These are phyloP conservation scores for Elsinoe perseae DNA, from an alignment of 2,329 filamentous ascomycete species.

Conservation along the genomic window DNA sequence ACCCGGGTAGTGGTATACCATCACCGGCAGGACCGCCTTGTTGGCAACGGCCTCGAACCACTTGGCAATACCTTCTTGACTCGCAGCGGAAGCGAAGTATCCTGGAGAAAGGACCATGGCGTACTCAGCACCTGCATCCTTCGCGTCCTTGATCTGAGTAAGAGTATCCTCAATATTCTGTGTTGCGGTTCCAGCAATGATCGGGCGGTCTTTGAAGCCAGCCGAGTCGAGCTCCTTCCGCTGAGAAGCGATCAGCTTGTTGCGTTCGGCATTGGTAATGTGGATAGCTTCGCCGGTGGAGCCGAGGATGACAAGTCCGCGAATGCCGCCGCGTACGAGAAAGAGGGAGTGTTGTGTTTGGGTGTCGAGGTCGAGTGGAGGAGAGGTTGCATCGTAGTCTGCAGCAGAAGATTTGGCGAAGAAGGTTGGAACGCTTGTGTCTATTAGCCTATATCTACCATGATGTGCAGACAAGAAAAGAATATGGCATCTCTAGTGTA, in stretches of 20 bases:
- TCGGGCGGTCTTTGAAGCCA: slow-evolving; percentile 51
- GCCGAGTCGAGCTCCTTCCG: slow-evolving; percentile 48
- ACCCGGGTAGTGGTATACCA: slow-evolving; percentile 60
- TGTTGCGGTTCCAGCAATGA: slow-evolving; percentile 56
- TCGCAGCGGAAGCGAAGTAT: slow-evolving; percentile 54
- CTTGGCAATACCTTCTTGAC: slow-evolving; percentile 51
- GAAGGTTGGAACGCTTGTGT: slow-evolving; percentile 50
- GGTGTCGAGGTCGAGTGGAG: slow-evolving; percentile 50
- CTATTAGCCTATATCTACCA: neutral
- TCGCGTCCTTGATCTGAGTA: slow-evolving; percentile 48
- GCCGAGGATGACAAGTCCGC: slow-evolving; percentile 55
- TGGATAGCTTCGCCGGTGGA: slow-evolving; percentile 59
- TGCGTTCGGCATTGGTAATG: slow-evolving; percentile 51
- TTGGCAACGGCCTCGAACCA: slow-evolving; percentile 58
- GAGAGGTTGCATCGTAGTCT: slow-evolving; percentile 39
- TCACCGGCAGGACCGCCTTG: slow-evolving; percentile 50
- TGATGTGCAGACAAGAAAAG: neutral
- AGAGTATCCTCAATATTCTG: slow-evolving; percentile 56
- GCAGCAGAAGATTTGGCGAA: slow-evolving; percentile 45
- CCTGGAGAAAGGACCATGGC: slow-evolving; percentile 57
- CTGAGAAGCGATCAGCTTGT: slow-evolving; percentile 47
- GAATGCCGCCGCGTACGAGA: slow-evolving; percentile 53
- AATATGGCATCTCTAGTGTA: neutral
- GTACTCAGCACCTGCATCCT: slow-evolving; percentile 52
- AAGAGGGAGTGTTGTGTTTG: slow-evolving; percentile 53